Evolutionary conservation across 2,329 filamentous ascomycete species (phyloP).

Genomic region (Penicillium aurantiogriseum): DNA sequence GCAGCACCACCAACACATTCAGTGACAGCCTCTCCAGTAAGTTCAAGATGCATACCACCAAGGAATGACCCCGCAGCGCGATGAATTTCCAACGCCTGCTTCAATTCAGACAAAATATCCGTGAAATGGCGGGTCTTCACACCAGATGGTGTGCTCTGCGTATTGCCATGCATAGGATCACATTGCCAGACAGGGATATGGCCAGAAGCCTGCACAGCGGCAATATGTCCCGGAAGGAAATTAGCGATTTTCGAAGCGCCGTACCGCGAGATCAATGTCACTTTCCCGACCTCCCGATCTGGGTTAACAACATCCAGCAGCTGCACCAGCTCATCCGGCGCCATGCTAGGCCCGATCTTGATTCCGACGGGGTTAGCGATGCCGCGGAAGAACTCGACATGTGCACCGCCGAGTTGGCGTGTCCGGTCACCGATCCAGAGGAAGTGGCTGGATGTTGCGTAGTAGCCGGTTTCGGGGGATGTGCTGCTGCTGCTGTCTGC

Average conservation of each 20-base stretch:
- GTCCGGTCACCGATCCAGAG: conserved; percentile 98
- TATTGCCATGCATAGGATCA: conserved; percentile 95
- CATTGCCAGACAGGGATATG: conserved; percentile 91
- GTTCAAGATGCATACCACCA: conserved; percentile 89
- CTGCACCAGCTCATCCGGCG: conserved; percentile 68
- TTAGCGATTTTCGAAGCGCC: conserved; percentile 73
- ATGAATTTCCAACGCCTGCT: conserved; percentile 80
- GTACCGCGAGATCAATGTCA: conserved; percentile 95
- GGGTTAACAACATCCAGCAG: conserved; percentile 88
- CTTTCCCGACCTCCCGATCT: conserved; percentile 76
- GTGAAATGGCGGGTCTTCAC: conserved; percentile 92
- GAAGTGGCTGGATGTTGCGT: conserved; percentile 94
- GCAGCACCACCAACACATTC: conserved; percentile 92
- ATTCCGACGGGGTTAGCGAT: conserved; percentile 95
- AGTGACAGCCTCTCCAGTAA: conserved; percentile 93
- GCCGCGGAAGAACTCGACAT: conserved; percentile 96
- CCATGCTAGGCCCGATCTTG: conserved; percentile 89
- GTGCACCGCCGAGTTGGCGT: conserved; percentile 84
- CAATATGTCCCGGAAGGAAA: conserved; percentile 81
- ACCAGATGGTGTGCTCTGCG: conserved; percentile 64
- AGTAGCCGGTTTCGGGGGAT: conserved; percentile 58
- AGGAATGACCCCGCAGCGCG: conserved; percentile 79
- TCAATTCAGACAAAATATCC: conserved; percentile 84
- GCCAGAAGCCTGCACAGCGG: conserved; percentile 77
- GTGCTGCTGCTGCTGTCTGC: conserved; percentile 33